Conservation (phyloP, 345 rosid genomes). For the Turritis glabra region DNA sequence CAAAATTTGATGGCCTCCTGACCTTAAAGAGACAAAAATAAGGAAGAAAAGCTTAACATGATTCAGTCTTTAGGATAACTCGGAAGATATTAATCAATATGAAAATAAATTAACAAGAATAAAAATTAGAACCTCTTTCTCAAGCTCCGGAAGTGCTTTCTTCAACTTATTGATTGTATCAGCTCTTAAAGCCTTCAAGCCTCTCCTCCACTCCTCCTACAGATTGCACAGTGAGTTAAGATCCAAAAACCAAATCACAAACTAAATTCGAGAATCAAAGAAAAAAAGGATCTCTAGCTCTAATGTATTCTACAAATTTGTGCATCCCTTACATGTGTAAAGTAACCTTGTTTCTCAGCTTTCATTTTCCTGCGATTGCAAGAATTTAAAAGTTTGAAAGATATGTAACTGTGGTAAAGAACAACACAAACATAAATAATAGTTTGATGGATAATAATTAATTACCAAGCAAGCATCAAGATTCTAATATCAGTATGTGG, state of each 20-base stretch:
- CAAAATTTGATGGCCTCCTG: constrained; percentile 66
- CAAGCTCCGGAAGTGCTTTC: constrained; percentile 74
- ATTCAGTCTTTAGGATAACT: constrained; percentile 1
- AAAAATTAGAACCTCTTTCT: constrained; percentile 72
- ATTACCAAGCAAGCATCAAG: constrained; percentile 96
- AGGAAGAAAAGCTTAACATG: background rate
- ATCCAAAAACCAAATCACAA: background rate
- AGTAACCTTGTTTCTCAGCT: constrained; percentile 95
- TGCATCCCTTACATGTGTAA: constrained; percentile 66
- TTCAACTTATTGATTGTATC: constrained; percentile 67
- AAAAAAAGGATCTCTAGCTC: background rate
- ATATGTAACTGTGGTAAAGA: constrained; percentile 7
- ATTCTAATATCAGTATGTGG: constrained; percentile 90
- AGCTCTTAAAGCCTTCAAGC: constrained; percentile 68
- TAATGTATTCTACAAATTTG: background rate
- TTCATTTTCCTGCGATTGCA: constrained; percentile 79
- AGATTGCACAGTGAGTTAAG: constrained; percentile 1
- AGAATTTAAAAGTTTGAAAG: constrained; percentile 18
- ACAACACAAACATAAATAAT: background rate
- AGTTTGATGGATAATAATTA: constrained; percentile 16
- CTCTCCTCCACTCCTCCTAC: constrained; percentile 94
- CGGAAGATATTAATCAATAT: background rate
- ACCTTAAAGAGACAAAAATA: constrained; percentile 52
- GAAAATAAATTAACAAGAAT: background rate
- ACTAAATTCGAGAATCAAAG: background rate